phyloP scores from a whole-genome alignment of 1,139 yeast genomes.

The Spathaspora jeffriesii region DNA sequence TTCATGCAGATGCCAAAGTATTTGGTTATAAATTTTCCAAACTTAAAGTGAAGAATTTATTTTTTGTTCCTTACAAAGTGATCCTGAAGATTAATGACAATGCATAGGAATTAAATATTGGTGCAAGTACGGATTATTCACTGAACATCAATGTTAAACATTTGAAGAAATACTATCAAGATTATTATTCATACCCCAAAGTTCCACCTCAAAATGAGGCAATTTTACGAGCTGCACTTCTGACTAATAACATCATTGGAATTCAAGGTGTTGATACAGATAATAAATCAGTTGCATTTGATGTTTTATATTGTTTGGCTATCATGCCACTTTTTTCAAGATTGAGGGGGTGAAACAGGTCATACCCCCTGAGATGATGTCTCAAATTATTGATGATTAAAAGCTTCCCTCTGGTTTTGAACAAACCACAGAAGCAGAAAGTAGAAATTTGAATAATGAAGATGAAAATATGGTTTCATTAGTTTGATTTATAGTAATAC shows the following conservation, averaged over 20 bases:
- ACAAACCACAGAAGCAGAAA: no score
- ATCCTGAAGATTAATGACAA: no score
- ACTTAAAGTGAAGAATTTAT: background rate
- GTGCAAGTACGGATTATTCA: background rate
- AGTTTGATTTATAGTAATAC: no score
- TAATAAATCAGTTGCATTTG: background rate
- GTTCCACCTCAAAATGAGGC: background rate
- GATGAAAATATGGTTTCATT: no score
- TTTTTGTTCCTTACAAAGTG: no score
- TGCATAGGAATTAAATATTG: background rate
- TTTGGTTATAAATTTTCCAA: background rate
- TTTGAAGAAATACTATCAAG: background rate
- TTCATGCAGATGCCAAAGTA: background rate
- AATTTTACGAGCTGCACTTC: no score
- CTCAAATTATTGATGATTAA: no score
- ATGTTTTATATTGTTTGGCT: background rate
- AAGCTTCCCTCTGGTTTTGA: no score
- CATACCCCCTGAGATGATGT: no score
- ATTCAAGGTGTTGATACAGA: background rate
- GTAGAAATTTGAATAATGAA: no score
- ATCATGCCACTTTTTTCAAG: no score
- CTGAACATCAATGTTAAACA: background rate
- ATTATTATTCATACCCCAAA: background rate
- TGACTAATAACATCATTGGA: background rate
- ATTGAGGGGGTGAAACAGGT: no score